A percentile compares a stretch with the other conserved stretches of the same genome.
Evolutionary conservation across 441 rosid species (phyloP).

Genomic region (Arabidopsis hybrid): DNA sequence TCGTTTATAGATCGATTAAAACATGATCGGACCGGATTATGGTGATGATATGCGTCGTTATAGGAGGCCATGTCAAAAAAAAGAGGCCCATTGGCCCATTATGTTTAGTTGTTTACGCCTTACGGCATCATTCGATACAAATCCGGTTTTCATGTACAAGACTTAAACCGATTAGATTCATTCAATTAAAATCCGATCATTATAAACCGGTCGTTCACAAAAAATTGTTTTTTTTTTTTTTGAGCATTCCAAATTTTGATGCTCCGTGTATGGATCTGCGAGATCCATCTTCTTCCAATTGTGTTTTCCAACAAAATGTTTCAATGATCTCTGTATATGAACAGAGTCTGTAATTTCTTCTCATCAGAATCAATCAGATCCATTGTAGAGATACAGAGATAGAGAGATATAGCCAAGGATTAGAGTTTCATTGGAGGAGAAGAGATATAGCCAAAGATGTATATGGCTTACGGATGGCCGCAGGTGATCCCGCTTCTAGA

Average conservation of each 20-base stretch:
- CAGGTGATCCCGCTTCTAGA: slow-evolving; percentile 89
- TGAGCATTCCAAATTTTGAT: slow-evolving; percentile 11
- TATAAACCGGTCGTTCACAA: too few species aligned
- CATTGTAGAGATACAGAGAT: slow-evolving; percentile 3
- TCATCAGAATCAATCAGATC: slow-evolving; percentile 34
- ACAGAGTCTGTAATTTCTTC: slow-evolving; percentile 10
- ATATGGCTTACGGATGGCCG: slow-evolving; percentile 99
- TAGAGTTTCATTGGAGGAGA: not conserved
- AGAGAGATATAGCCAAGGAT: slow-evolving; percentile 7
- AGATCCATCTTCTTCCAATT: slow-evolving; percentile 41
- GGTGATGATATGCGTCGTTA: too few species aligned
- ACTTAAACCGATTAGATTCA: too few species aligned
- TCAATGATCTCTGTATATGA: slow-evolving; percentile 28
- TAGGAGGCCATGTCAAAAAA: too few species aligned
- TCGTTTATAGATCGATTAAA: too few species aligned
- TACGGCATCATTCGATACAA: too few species aligned
- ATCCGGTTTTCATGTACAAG: too few species aligned
- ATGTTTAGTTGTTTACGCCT: too few species aligned
- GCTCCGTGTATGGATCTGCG: slow-evolving; percentile 47
- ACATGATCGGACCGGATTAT: too few species aligned
- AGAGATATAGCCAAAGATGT: slow-evolving; percentile 51
- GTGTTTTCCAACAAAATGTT: slow-evolving; percentile 10
- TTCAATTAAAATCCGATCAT: too few species aligned
- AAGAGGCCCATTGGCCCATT: too few species aligned
- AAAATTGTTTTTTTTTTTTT: not conserved